A percentile compares a stretch with the other conserved stretches of the same genome.
Conservation (phyloP, 495 filamentous ascomycete genomes). For the Astrothelium subdiscretum region DNA sequence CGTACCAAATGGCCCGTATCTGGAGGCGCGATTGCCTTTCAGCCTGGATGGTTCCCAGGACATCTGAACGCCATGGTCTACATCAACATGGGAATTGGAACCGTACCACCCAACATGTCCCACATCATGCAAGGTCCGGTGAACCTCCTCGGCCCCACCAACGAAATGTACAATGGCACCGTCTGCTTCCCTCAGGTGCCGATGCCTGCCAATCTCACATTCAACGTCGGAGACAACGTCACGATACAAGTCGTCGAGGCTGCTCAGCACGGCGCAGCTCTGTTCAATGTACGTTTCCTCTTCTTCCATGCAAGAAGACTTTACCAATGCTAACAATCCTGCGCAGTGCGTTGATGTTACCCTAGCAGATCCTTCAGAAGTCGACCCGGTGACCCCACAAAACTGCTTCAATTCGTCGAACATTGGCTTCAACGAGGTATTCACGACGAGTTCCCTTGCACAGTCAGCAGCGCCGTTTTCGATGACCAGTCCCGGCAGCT, state of each 20-base stretch:
- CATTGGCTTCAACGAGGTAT: constrained; percentile 64
- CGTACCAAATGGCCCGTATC: constrained; percentile 82
- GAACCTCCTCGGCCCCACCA: constrained; percentile 72
- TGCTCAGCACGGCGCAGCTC: constrained; percentile 76
- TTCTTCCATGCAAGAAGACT: background rate
- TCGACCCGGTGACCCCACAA: constrained; percentile 55
- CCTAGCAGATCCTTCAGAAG: constrained; percentile 66
- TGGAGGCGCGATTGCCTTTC: constrained; percentile 77
- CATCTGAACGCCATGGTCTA: constrained; percentile 80
- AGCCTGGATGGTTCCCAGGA: constrained; percentile 93
- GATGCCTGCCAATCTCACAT: constrained; percentile 60
- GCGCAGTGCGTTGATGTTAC: constrained; percentile 79
- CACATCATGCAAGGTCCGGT: constrained; percentile 73
- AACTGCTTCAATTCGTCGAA: constrained; percentile 80
- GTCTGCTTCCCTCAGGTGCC: constrained; percentile 87
- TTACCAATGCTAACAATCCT: constrained; percentile 15
- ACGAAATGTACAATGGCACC: constrained; percentile 70
- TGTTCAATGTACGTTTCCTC: constrained; percentile 74
- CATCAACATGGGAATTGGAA: constrained; percentile 87
- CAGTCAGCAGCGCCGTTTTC: constrained; percentile 5
- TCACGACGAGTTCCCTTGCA: constrained; percentile 35
- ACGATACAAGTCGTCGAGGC: constrained; percentile 90
- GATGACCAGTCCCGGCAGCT: background rate
- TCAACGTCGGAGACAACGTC: constrained; percentile 74
- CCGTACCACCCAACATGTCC: constrained; percentile 76